Conservation (phyloP, 306 rosid genomes). For the Herpetospermum pedunculosum region DNA sequence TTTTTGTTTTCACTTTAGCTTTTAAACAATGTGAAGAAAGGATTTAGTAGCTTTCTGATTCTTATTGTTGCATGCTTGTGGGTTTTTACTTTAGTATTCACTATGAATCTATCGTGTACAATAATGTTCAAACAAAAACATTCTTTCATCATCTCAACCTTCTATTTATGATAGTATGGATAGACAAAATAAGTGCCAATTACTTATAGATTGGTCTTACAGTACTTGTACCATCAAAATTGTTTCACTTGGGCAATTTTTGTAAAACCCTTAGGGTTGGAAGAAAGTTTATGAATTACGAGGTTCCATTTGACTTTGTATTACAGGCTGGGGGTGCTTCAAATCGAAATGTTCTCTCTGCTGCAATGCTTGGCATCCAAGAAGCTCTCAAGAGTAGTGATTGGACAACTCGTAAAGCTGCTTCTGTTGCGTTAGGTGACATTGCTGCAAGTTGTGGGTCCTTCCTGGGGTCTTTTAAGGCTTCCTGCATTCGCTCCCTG, state of each 20-base stretch:
- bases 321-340: conserved; percentile 75
- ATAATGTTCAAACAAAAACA: background rate
- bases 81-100: background rate
- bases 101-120: background rate
- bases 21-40: background rate
- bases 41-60: background rate
- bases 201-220: background rate
- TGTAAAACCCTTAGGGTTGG: background rate
- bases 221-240: background rate
- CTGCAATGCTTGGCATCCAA: conserved; percentile 52
- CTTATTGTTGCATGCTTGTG: background rate
- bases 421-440: conserved; percentile 56
- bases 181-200: background rate
- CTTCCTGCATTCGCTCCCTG: conserved; percentile 49
- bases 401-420: conserved; percentile 89
- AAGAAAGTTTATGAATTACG: background rate
- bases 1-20: background rate
- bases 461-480: conserved; percentile 36
- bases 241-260: background rate
- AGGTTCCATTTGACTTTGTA: background rate
- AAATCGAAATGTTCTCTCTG: conserved; percentile 35
- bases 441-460: conserved; percentile 49
- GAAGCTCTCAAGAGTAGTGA: conserved; percentile 59
- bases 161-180: background rate
- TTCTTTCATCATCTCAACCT: background rate